These are phyloP conservation scores for Epichloe sp. DNA, from an alignment of 2,329 filamentous ascomycete genomes.

Conservation along the genomic window DNA sequence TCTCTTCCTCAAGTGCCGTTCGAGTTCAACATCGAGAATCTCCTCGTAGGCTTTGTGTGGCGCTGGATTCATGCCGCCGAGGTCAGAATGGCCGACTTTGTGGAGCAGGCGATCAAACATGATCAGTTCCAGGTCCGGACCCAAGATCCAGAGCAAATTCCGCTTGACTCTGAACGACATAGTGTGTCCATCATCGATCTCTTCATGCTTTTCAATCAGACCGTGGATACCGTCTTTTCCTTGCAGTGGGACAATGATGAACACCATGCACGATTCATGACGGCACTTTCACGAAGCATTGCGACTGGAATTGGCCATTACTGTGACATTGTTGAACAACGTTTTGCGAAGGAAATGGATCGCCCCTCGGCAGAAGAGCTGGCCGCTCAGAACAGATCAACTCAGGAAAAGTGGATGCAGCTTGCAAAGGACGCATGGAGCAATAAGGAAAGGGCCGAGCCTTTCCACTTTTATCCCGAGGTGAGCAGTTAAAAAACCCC, in stretches of 20 bases:
- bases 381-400: slow-evolving; percentile 60
- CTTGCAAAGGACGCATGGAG: slow-evolving; percentile 89
- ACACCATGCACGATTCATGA: slow-evolving; percentile 96
- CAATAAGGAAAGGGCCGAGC: slow-evolving; percentile 83
- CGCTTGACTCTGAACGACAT: slow-evolving; percentile 72
- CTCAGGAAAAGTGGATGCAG: slow-evolving; percentile 87
- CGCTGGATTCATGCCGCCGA: slow-evolving; percentile 82
- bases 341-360: slow-evolving; percentile 87
- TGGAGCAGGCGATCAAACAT: slow-evolving; percentile 82
- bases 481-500: slow-evolving; percentile 32
- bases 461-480: slow-evolving; percentile 92
- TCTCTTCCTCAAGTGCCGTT: slow-evolving; percentile 64
- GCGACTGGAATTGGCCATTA: slow-evolving; percentile 74
- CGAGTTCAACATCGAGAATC: slow-evolving; percentile 73
- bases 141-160: slow-evolving; percentile 46
- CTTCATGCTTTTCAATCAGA: slow-evolving; percentile 87
- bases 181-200: slow-evolving; percentile 89
- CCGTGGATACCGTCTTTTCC: slow-evolving; percentile 71
- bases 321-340: slow-evolving; percentile 78
- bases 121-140: slow-evolving; percentile 71
- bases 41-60: slow-evolving; percentile 90
- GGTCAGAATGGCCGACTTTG: slow-evolving; percentile 64
- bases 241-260: slow-evolving; percentile 89
- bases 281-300: slow-evolving; percentile 72
- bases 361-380: slow-evolving; percentile 78